phyloP scores from a whole-genome alignment of 768 basidiomycete species.

The Trametes sanguinea region DNA sequence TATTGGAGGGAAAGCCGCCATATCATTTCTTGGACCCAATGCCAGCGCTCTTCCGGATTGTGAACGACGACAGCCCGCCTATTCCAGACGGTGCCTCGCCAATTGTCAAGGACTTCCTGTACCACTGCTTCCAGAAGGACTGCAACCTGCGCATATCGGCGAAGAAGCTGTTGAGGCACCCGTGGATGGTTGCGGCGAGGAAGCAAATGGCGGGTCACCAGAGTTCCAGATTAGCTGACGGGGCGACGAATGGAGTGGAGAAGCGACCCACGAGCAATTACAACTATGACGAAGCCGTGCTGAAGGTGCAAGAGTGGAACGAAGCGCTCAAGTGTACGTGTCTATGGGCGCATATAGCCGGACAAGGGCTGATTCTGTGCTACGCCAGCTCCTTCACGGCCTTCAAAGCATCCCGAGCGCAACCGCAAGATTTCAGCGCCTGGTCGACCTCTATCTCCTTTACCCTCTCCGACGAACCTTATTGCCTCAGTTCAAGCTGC shows the following conservation, averaged over 20 bases:
- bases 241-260: constrained; percentile 39
- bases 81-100: constrained; percentile 95
- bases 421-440: constrained; percentile 30
- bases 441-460: constrained; percentile 46
- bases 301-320: constrained; percentile 98
- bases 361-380: constrained; percentile 9
- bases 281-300: constrained; percentile 91
- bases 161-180: constrained; percentile 87
- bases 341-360: background rate
- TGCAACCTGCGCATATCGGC: constrained; percentile 92
- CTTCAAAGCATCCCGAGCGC: constrained; percentile 63
- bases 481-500: constrained; percentile 23
- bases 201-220: constrained; percentile 61
- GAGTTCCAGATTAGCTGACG: constrained; percentile 37
- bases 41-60: constrained; percentile 98
- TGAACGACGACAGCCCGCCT: constrained; percentile 96
- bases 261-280: constrained; percentile 71
- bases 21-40: constrained; percentile 96
- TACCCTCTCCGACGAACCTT: constrained; percentile 39
- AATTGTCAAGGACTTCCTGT: constrained; percentile 94
- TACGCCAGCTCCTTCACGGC: constrained; percentile 66
- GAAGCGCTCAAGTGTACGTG: constrained; percentile 86
- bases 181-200: constrained; percentile 91
- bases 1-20: constrained; percentile 89
- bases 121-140: constrained; percentile 98